Evolutionary conservation across 208 protist species (phyloP).

Genomic region (Acanthamoeba quina): DNA sequence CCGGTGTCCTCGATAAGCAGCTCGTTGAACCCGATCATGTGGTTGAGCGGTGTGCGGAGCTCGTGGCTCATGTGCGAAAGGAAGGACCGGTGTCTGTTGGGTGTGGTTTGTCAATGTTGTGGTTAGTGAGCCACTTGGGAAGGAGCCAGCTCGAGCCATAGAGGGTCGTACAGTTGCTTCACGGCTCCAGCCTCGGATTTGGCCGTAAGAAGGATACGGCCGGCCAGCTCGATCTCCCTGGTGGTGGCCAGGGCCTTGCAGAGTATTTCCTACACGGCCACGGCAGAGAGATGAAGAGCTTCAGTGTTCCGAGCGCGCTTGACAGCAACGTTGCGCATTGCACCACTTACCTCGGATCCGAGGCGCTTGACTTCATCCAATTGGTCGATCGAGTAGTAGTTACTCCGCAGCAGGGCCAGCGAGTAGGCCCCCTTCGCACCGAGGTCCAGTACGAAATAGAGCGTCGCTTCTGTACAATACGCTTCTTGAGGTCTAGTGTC

Average conservation of each 20-base stretch:
- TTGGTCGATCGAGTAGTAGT: conserved; percentile 27
- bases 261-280: not conserved
- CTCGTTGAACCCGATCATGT: conserved; percentile 42
- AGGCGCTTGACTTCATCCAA: conserved; percentile 13
- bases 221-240: conserved; percentile 10
- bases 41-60: conserved; percentile 6
- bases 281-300: not conserved
- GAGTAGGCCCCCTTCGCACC: not conserved
- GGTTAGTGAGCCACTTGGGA: too few species aligned
- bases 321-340: not conserved
- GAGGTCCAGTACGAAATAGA: not conserved
- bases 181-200: conserved; percentile 5
- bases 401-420: not conserved
- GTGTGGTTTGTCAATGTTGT: not conserved
- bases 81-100: not conserved
- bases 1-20: conserved; percentile 11
- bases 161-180: not conserved
- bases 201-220: not conserved
- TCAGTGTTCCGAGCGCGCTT: not conserved
- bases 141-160: not conserved
- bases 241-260: not conserved
- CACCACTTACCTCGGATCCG: not conserved
- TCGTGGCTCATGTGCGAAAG: conserved; percentile 21
- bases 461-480: not conserved
- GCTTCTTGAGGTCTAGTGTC: not conserved